A percentile compares a stretch with the other conserved stretches of the same genome.
Evolutionary conservation across 1,139 yeast genomes (phyloP).

Genomic region (Yamadazyma atlantica): DNA sequence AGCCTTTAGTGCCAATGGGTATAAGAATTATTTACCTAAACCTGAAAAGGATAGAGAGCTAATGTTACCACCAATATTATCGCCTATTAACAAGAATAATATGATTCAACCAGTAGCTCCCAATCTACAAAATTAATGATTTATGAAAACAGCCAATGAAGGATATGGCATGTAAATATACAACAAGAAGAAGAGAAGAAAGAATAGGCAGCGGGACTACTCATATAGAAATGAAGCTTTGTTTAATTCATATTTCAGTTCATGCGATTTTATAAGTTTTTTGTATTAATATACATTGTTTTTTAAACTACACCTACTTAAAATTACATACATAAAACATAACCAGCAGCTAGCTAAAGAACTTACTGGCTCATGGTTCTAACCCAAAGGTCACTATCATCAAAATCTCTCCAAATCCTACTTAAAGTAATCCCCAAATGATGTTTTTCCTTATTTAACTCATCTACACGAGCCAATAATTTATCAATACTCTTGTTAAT

Average conservation of each 20-base stretch:
- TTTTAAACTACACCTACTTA: neutral
- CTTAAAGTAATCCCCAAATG: constrained; percentile 44
- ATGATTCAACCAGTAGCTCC: constrained; percentile 7
- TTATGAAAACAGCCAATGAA: neutral
- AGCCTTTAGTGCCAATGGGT: neutral
- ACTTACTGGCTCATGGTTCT: constrained; percentile 18
- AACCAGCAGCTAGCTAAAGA: neutral
- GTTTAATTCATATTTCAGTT: neutral
- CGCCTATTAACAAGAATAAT: constrained; percentile 7
- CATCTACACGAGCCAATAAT: constrained; percentile 41
- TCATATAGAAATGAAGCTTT: neutral
- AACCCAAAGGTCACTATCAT: constrained; percentile 48
- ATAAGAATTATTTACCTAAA: constrained; percentile 5
- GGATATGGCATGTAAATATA: constrained; percentile 1
- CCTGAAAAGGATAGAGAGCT: constrained; percentile 8
- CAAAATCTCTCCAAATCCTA: constrained; percentile 45
- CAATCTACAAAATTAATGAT: constrained; percentile 5
- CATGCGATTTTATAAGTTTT: constrained; percentile 1
- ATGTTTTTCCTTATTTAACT: constrained; percentile 44
- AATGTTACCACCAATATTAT: constrained; percentile 12
- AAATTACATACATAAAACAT: constrained; percentile 2
- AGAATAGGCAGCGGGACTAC: neutral
- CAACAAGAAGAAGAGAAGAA: neutral
- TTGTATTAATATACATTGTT: constrained; percentile 4
- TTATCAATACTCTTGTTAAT: constrained; percentile 46